Base-by-base conservation (phyloP, 2,329 filamentous ascomycete genomes). In the Paramyrothecium sp. region DNA sequence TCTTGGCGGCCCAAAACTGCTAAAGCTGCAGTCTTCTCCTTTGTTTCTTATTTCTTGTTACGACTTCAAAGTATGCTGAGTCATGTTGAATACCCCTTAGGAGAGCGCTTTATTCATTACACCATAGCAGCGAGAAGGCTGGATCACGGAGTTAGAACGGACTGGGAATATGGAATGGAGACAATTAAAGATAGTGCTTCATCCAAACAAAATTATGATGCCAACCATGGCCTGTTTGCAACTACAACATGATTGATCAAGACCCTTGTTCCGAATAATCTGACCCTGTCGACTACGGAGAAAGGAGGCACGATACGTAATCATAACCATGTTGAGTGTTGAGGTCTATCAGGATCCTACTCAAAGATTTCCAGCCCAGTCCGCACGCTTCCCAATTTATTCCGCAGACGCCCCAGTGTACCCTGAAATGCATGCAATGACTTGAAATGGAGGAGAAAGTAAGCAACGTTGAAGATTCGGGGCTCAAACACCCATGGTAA, bases 401-500 rank as follows among this genome's bases (percentile, higher is more conserved):
- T 44, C 38, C 38, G 13, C n/a, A 17, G 38, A 44, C 38, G 38
- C 38, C 38, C 38, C 38, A 44, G n/a, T 44, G 13, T 44, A 44
- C 13, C 38, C 38, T 44, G 33, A 44, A 44, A 44, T 44, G 38
- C n/a, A 44, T 4, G n/a, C 38, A 44, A 16, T 4, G 13, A 17
- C 5, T 19, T 19, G n/a, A 19, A 17, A 19, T 38, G 33, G 5
- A 44, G n/a, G n/a, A 44, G 38, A 44, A 4, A 16, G 13, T 4
- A 54, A 19, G 41, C 26, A 11, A 13, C 38, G 26, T 21, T 21
- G 16, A 53, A 19, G 7, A 34, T 20, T n/a, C 3, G n/a, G n/a
- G 13, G 38, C 48, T 81, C 80, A 97, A 44, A 97, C 88, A 7
- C 92, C 91, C 92, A 97, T 97, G 1, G 94, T 98, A 73, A 96